Evolutionary conservation across 768 basidiomycete species (phyloP).

Genomic region (Hypsizygus marmoreus): DNA sequence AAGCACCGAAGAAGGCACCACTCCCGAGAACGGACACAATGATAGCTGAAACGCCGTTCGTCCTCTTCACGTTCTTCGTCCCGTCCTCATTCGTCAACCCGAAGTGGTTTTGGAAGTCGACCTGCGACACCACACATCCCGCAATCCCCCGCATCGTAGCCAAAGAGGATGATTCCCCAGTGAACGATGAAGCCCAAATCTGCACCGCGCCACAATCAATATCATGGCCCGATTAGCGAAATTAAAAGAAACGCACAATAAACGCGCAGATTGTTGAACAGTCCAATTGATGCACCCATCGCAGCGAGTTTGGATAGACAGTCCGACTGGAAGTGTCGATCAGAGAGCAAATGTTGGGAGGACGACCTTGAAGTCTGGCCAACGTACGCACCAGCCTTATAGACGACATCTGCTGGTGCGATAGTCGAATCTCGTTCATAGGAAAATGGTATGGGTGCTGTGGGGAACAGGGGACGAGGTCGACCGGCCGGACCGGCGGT

Average conservation of each 20-base stretch:
- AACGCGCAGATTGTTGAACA: slow-evolving; percentile 62
- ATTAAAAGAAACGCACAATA: slow-evolving; percentile 48
- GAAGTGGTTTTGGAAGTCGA: slow-evolving; percentile 65
- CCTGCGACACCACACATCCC: slow-evolving; percentile 58
- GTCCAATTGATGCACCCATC: too few species aligned
- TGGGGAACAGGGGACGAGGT: too few species aligned
- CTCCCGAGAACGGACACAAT: slow-evolving; percentile 88
- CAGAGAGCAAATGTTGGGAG: too few species aligned
- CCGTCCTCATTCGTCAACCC: slow-evolving; percentile 52
- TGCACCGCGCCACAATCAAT: slow-evolving; percentile 27
- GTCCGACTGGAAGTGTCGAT: too few species aligned
- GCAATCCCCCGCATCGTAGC: slow-evolving; percentile 65
- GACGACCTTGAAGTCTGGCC: too few species aligned
- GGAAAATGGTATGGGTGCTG: too few species aligned
- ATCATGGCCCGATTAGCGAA: background rate
- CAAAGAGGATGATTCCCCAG: slow-evolving; percentile 83
- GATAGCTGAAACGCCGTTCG: slow-evolving; percentile 69
- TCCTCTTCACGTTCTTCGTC: slow-evolving; percentile 31
- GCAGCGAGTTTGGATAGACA: too few species aligned
- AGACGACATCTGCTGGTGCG: too few species aligned
- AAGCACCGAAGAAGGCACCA: slow-evolving; percentile 86
- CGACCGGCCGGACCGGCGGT: too few species aligned
- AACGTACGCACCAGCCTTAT: too few species aligned
- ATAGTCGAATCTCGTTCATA: too few species aligned
- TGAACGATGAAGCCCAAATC: slow-evolving; percentile 76